Evolutionary conservation across 352 stramenopile species (phyloP).

Genomic region (Phytophthora crassamura): DNA sequence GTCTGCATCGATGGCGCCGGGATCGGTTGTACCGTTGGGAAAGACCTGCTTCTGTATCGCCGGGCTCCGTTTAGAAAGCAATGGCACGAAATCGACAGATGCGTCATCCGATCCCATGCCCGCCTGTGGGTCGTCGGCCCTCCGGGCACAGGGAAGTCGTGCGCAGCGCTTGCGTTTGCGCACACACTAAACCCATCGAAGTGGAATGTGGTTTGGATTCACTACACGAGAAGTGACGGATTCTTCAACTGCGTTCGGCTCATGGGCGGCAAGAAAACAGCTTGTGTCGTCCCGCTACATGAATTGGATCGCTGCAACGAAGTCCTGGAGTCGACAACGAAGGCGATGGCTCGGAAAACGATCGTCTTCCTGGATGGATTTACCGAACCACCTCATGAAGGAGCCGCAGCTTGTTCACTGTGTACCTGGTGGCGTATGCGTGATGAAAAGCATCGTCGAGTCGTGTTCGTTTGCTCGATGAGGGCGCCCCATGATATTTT

Average conservation of each 20-base stretch:
- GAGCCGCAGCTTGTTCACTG: background rate
- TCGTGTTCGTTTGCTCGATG: constrained; percentile 1
- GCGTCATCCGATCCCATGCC: constrained; percentile 1
- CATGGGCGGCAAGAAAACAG: background rate
- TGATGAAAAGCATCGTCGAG: background rate
- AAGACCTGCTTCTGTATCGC: background rate
- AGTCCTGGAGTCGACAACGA: background rate
- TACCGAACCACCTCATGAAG: background rate
- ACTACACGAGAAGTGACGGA: background rate
- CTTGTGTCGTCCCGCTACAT: background rate
- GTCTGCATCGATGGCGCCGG: background rate
- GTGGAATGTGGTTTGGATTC: constrained; percentile 8
- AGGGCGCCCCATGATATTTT: background rate
- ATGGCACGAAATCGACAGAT: constrained; percentile 11
- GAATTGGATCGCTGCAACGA: background rate
- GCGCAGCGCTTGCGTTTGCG: constrained; percentile 8
- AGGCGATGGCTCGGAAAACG: background rate
- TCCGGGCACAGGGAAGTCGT: constrained; percentile 6
- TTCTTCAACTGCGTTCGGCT: background rate
- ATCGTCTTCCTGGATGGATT: constrained; percentile 1
- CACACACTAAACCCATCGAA: background rate
- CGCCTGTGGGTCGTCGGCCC: constrained; percentile 8
- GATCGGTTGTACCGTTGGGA: background rate
- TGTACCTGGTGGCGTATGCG: background rate
- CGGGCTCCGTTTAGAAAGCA: background rate